These are phyloP conservation scores for Tetradesmus lagerheimii DNA, from an alignment of 139 green algal genomes.

Conservation along the genomic window DNA sequence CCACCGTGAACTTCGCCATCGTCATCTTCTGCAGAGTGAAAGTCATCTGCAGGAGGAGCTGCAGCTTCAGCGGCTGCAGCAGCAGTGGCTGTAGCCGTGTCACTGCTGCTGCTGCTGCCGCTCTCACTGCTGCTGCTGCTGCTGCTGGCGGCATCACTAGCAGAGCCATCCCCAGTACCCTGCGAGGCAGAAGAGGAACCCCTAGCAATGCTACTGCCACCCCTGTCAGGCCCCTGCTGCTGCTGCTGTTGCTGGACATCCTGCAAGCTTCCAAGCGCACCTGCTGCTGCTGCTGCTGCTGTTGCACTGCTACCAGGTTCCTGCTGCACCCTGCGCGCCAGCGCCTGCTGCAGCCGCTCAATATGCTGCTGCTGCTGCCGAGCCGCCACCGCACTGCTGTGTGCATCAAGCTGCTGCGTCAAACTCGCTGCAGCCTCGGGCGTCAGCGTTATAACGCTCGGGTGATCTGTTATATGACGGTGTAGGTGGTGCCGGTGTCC, in stretches of 20 bases:
- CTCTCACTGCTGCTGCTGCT: neutral
- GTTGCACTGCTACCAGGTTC: neutral
- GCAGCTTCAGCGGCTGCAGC: neutral
- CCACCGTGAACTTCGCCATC: neutral
- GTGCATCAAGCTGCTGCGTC: neutral
- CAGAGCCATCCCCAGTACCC: neutral
- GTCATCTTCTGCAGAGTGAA: neutral
- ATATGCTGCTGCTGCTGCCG: conserved; percentile 20
- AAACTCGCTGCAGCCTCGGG: neutral
- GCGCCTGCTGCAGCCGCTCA: neutral
- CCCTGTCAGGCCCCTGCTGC: neutral
- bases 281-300: conserved; percentile 37
- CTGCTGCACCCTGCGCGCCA: neutral
- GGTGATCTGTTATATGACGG: neutral
- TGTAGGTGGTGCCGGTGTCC: neutral
- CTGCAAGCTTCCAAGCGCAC: neutral
- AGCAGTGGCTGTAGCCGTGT: neutral
- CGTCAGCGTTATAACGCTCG: neutral
- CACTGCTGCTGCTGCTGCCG: neutral
- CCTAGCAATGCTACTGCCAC: neutral
- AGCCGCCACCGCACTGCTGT: neutral
- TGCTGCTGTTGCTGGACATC: neutral
- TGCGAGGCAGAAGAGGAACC: neutral
- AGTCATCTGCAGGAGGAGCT: neutral
- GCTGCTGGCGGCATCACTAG: neutral